Percentiles rank a stretch among this genome's conserved stretches.
These are phyloP conservation scores for Suillus subaureus DNA, from an alignment of 768 basidiomycete genomes.

Conservation along the genomic window DNA sequence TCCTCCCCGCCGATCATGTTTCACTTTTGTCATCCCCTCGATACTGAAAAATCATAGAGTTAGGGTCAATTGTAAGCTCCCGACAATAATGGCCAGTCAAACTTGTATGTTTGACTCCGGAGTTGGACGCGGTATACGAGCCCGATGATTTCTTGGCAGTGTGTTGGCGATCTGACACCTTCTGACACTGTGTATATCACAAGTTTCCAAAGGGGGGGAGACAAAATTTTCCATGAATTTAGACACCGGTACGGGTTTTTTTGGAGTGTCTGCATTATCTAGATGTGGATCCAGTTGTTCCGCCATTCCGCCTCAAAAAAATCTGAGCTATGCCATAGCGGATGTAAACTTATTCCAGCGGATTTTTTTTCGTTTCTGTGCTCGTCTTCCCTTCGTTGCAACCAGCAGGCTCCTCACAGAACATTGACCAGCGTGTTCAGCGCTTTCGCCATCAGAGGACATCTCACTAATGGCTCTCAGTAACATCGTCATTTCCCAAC, in stretches of 20 bases:
- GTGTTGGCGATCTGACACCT: conserved; percentile 1
- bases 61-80: neutral
- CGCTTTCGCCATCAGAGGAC: conserved; percentile 15
- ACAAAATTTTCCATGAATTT: conserved; percentile 16
- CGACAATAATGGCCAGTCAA: neutral
- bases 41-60: conserved; percentile 10
- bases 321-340: conserved; percentile 18
- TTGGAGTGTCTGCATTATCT: conserved; percentile 13
- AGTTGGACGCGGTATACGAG: neutral
- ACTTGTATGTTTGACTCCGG: neutral
- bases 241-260: conserved; percentile 18
- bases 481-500: conserved; percentile 16
- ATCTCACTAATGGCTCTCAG: conserved; percentile 27
- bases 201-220: conserved; percentile 22
- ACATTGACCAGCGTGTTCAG: conserved; percentile 11
- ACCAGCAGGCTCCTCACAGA: conserved; percentile 10
- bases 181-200: neutral
- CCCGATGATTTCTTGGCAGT: neutral
- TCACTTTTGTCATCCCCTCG: conserved; percentile 38
- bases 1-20: conserved; percentile 50
- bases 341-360: conserved; percentile 31
- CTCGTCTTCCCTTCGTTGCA: conserved; percentile 19
- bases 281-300: neutral
- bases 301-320: conserved; percentile 6
- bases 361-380: conserved; percentile 32